A percentile compares a stretch with the other conserved stretches of the same genome.
Conservation (phyloP, 2,329 filamentous ascomycete species). For the Fusarium sp. region DNA sequence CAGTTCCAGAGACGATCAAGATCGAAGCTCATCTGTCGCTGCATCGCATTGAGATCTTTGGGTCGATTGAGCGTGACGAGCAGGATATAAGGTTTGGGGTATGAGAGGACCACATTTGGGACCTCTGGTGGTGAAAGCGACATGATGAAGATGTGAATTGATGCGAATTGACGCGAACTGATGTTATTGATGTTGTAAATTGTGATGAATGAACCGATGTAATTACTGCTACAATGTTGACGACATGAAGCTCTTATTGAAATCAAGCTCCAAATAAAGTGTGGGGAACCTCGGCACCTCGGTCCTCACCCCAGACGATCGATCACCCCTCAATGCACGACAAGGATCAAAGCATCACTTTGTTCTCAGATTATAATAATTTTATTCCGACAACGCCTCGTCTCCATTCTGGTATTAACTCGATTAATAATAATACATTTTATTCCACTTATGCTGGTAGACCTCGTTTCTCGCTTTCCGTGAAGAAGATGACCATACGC, state of each 20-base stretch:
- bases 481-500: constrained; percentile 98
- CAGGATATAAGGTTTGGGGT: constrained; percentile 65
- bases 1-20: constrained; percentile 64
- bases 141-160: constrained; percentile 30
- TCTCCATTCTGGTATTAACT: constrained; percentile 29
- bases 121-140: constrained; percentile 55
- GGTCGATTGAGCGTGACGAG: constrained; percentile 71
- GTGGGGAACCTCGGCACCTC: constrained; percentile 49
- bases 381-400: constrained; percentile 25
- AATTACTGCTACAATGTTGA: neutral
- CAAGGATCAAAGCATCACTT: neutral
- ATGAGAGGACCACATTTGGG: constrained; percentile 57
- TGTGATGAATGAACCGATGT: neutral
- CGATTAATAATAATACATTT: constrained; percentile 34
- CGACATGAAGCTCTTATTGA: constrained; percentile 15
- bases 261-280: constrained; percentile 24
- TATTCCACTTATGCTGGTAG: constrained; percentile 68
- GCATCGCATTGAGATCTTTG: constrained; percentile 67
- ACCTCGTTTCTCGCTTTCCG: constrained; percentile 91
- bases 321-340: constrained; percentile 22
- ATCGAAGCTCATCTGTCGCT: constrained; percentile 58
- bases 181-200: neutral
- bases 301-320: constrained; percentile 28
- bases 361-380: neutral
- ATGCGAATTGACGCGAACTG: constrained; percentile 7